Percentiles rank a stretch among this genome's conserved stretches.
Conservation (phyloP, 2,329 filamentous ascomycete species). For the Pseudomassariella vexata region DNA sequence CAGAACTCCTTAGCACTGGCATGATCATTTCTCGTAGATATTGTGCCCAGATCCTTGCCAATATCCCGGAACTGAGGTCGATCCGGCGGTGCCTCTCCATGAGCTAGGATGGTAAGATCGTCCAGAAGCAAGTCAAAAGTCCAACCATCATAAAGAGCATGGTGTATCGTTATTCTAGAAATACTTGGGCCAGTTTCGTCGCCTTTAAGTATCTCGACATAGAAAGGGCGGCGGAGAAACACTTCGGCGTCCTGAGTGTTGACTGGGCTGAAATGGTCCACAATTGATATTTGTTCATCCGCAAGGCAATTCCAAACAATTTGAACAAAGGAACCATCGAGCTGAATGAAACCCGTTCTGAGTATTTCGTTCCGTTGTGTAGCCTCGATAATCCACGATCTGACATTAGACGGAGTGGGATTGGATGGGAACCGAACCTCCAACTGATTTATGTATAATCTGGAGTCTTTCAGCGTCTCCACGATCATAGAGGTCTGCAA, state of each 20-base stretch:
- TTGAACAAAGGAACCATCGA: constrained; percentile 49
- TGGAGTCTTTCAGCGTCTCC: constrained; percentile 57
- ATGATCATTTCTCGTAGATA: constrained; percentile 24
- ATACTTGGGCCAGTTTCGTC: constrained; percentile 24
- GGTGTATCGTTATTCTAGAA: constrained; percentile 63
- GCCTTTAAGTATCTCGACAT: constrained; percentile 44
- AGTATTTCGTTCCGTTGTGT: constrained; percentile 58
- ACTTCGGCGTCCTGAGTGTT: constrained; percentile 29
- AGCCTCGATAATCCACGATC: constrained; percentile 42
- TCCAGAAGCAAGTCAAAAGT: constrained; percentile 68
- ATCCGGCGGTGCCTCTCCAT: constrained; percentile 14
- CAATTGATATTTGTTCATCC: constrained; percentile 34
- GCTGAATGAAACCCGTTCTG: constrained; percentile 65
- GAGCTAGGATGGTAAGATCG: constrained; percentile 55
- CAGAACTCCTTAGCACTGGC: constrained; percentile 55
- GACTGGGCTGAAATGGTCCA: constrained; percentile 33
- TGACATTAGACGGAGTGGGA: constrained; percentile 32
- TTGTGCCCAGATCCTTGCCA: constrained; percentile 34
- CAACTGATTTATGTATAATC: constrained; percentile 74
- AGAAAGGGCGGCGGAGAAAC: constrained; percentile 51
- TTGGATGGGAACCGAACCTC: constrained; percentile 50
- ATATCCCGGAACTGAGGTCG: constrained; percentile 59
- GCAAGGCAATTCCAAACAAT: constrained; percentile 55
- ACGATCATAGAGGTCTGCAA: constrained; percentile 76
- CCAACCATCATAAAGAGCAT: constrained; percentile 92